phyloP scores from a whole-genome alignment of 768 basidiomycete genomes.

The Rhodocollybia butyracea region DNA sequence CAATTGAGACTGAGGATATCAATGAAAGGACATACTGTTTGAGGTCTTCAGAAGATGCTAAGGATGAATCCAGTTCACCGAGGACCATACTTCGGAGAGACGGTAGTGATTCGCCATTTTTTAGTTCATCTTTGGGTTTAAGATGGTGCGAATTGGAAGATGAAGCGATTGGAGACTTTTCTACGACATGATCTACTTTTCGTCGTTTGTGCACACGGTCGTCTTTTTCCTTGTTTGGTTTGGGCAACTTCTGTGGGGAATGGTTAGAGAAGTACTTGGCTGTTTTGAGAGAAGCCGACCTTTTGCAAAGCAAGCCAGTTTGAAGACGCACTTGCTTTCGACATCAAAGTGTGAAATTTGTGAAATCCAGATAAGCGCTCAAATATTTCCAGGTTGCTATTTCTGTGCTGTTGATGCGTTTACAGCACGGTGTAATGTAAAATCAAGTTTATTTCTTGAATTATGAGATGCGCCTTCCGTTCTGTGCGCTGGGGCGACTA shows the following conservation, averaged over 20 bases:
- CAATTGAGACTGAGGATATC: neutral
- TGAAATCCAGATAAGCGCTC: too few species aligned
- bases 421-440: too few species aligned
- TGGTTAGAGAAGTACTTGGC: too few species aligned
- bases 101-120: conserved; percentile 47
- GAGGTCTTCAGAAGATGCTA: conserved; percentile 31
- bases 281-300: conserved; percentile 26
- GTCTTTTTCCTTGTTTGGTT: neutral
- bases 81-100: conserved; percentile 50
- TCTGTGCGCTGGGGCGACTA: too few species aligned
- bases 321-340: conserved; percentile 42
- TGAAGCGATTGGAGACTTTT: neutral
- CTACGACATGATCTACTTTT: neutral
- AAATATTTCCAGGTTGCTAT: too few species aligned
- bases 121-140: conserved; percentile 17
- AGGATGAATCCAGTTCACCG: conserved; percentile 34
- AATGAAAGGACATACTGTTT: conserved; percentile 28
- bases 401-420: too few species aligned
- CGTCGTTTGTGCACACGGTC: neutral
- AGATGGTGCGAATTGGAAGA: neutral
- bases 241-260: neutral
- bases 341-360: too few species aligned
- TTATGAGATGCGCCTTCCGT: too few species aligned
- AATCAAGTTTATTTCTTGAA: too few species aligned
- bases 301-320: conserved; percentile 61